Evolutionary conservation across 2,329 filamentous ascomycete species (phyloP), one percentile per base, ranked within the genome.

Genomic region (Trichoderma gracile): DNA sequence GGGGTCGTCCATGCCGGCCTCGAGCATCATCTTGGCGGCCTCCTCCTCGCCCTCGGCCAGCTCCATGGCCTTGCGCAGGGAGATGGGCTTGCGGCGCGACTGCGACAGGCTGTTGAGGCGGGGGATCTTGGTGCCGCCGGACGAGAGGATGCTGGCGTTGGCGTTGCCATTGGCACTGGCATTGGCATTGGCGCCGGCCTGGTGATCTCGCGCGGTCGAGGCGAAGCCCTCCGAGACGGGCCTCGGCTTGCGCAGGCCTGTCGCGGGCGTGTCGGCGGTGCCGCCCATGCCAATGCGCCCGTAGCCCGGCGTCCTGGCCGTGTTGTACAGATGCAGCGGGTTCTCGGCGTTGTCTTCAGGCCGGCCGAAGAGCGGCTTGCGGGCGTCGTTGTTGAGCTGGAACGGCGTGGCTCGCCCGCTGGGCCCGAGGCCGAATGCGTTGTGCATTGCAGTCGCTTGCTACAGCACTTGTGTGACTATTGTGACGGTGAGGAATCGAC

Each of bases 21-120:
- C 71, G 21, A 43, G 68, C 68, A 12, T 69, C 67, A 54, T 66
- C 69, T 38, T 69, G 68, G 6, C 65, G 2, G 60, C 65, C 27
- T 71, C 71, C 42, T 69, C 71, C 58, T 76, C 76, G 40, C 69
- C 69, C 42, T 70, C 72, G 5, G 75, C 77, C 46, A 73, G 64
- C 50, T 62, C 70, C 68, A 78, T 81, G 7, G 81, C 80, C 49
- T 83, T 80, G 17, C 73, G 68, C 19, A 83, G 69, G 3, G 77
- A 77, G 3, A 83, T 73, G 5, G 74, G 74, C 30, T 73, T 73
- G 2, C 76, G 69, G 55, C 72, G 68, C 40, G 72, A 72, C 33
- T 74, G 68, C 2, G 67, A 65, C 25, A 71, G 63, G 63, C 71
- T 70, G 23, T 64, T 69, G 8, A 74, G 73, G 4, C 71, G 73